phyloP scores from a whole-genome alignment of 1,284 basidiomycete species.

The Sanghuangporus baumii region DNA sequence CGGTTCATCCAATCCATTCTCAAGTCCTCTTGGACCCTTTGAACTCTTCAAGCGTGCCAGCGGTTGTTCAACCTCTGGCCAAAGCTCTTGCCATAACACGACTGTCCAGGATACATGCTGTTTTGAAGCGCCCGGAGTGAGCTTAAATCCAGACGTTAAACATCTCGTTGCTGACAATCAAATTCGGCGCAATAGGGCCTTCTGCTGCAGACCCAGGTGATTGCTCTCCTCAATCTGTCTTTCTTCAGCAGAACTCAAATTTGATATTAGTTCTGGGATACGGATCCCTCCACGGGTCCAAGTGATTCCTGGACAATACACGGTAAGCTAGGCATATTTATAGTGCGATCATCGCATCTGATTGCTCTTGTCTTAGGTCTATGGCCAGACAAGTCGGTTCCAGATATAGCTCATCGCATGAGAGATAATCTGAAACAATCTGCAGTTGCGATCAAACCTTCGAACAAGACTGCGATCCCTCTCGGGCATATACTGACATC shows the following conservation, averaged over 20 bases:
- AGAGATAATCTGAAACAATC: not conserved
- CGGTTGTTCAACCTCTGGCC: constrained; percentile 37
- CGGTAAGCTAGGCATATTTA: constrained; percentile 34
- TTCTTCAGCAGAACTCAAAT: constrained; percentile 1
- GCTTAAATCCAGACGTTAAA: constrained; percentile 19
- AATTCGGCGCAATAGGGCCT: constrained; percentile 40
- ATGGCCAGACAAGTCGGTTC: constrained; percentile 62
- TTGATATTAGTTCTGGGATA: constrained; percentile 48
- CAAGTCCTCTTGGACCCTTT: constrained; percentile 19
- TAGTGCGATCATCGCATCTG: not conserved
- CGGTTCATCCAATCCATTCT: constrained; percentile 19
- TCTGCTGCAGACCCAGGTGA: constrained; percentile 57
- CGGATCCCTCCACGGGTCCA: constrained; percentile 58
- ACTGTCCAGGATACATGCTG: constrained; percentile 40
- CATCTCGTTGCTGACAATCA: not conserved
- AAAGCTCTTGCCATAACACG: constrained; percentile 42
- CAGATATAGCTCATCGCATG: constrained; percentile 1
- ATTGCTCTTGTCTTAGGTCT: constrained; percentile 37
- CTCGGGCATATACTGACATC: constrained; percentile 57
- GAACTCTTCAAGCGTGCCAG: constrained; percentile 31
- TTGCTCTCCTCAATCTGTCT: not conserved
- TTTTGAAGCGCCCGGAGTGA: constrained; percentile 46
- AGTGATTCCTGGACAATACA: constrained; percentile 71
- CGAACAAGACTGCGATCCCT: constrained; percentile 56
- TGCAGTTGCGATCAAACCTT: constrained; percentile 66